These are phyloP conservation scores for Grammothele lineata DNA, from an alignment of 768 basidiomycete genomes.

Conservation along the genomic window DNA sequence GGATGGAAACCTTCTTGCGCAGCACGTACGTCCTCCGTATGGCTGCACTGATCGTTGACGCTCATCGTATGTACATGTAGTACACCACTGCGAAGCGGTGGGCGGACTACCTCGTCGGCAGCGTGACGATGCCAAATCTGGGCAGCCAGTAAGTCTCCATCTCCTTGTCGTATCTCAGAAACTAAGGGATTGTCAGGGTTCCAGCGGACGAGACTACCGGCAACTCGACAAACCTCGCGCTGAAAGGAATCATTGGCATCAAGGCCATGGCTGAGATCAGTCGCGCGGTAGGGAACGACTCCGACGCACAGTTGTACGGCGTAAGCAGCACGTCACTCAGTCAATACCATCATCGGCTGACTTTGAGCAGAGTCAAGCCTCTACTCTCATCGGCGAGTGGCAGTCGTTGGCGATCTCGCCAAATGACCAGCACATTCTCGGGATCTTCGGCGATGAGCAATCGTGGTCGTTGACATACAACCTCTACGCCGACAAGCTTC, in stretches of 20 bases:
- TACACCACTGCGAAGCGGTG: conserved; percentile 17
- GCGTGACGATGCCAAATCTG: conserved; percentile 7
- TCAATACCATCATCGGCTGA: too few species aligned
- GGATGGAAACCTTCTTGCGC: conserved; percentile 18
- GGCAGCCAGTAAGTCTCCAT: neutral
- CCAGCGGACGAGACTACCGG: conserved; percentile 19
- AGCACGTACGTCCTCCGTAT: neutral
- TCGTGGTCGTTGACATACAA: conserved; percentile 18
- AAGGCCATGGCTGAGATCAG: conserved; percentile 14
- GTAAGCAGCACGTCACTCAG: too few species aligned
- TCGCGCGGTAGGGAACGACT: conserved; percentile 31
- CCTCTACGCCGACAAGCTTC: conserved; percentile 13
- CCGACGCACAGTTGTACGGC: conserved; percentile 44
- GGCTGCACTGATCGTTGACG: neutral
- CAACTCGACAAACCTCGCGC: conserved; percentile 66
- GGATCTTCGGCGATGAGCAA: conserved; percentile 5
- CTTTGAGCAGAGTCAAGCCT: conserved; percentile 8
- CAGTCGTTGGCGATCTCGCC: conserved; percentile 4
- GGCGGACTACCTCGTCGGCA: conserved; percentile 19
- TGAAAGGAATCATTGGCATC: conserved; percentile 46
- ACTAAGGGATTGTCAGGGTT: neutral
- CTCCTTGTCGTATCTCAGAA: neutral
- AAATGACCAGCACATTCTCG: conserved; percentile 6
- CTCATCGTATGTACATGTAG: conserved; percentile 13
- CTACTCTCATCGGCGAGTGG: conserved; percentile 6